Conservation (phyloP, 495 filamentous ascomycete genomes). For the Amorphotheca resinae region DNA sequence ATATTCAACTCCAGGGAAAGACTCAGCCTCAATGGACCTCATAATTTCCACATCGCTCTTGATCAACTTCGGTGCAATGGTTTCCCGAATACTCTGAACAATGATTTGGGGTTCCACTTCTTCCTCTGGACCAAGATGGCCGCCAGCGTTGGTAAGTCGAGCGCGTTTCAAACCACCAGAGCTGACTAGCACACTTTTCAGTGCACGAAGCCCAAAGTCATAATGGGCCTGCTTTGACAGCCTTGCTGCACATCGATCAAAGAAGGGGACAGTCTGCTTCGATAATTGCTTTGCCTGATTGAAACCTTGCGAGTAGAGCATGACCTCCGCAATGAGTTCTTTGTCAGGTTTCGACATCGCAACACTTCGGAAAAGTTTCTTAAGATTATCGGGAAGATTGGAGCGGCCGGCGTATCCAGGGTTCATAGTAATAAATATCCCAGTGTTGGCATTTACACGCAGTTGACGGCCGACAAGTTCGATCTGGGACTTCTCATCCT, state of each 20-base stretch:
- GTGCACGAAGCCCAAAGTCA: conserved; percentile 90
- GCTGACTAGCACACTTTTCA: conserved; percentile 97
- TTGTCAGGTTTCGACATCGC: conserved; percentile 99
- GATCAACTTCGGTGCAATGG: conserved; percentile 94
- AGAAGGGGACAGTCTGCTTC: conserved; percentile 93
- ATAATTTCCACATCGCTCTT: conserved; percentile 79
- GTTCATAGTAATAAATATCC: conserved; percentile 99
- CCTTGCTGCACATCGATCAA: conserved; percentile 68
- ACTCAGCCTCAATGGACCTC: conserved; percentile 68
- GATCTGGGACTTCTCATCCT: conserved; percentile 72
- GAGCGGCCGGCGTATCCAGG: conserved; percentile 96
- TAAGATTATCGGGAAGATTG: conserved; percentile 94
- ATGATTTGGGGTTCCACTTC: conserved; percentile 94
- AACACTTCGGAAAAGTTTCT: conserved; percentile 97
- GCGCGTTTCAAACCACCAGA: conserved; percentile 91
- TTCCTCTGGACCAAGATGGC: conserved; percentile 51
- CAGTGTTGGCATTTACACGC: conserved; percentile 77
- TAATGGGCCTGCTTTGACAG: conserved; percentile 97
- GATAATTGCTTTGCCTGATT: conserved; percentile 86
- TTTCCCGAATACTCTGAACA: conserved; percentile 95
- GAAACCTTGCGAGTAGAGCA: conserved; percentile 99
- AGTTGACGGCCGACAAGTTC: conserved; percentile 86
- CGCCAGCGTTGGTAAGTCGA: conserved; percentile 45
- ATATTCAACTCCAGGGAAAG: conserved; percentile 89
- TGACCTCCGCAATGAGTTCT: conserved; percentile 97